Conservation (phyloP, 2,329 filamentous ascomycete genomes). For the Exophiala sp. region DNA sequence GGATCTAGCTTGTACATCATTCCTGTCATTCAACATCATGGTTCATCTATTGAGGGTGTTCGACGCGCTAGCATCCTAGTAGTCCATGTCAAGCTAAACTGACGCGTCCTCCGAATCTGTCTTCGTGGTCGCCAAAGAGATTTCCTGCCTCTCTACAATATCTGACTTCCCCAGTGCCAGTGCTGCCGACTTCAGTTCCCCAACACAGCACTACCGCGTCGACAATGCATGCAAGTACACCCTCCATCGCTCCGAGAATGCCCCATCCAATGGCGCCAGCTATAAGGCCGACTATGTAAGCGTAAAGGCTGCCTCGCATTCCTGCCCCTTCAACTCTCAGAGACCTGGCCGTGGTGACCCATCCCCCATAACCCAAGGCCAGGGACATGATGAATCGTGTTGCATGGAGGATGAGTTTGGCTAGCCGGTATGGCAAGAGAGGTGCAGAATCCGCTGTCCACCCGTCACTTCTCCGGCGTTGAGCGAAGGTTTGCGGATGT, state of each 20-base stretch:
- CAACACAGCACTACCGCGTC: slow-evolving; percentile 90
- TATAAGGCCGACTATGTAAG: slow-evolving; percentile 86
- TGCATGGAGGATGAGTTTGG: slow-evolving; percentile 85
- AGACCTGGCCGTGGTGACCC: slow-evolving; percentile 85
- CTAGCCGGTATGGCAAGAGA: slow-evolving; percentile 80
- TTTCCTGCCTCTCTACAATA: slow-evolving; percentile 90
- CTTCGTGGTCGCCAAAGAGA: slow-evolving; percentile 63
- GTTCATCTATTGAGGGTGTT: neutral
- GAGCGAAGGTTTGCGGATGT: slow-evolving; percentile 37
- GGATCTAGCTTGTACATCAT: neutral
- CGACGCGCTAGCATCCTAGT: neutral
- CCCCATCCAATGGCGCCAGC: slow-evolving; percentile 94
- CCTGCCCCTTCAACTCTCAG: slow-evolving; percentile 55
- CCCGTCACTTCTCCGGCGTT: slow-evolving; percentile 21
- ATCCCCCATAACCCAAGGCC: slow-evolving; percentile 87
- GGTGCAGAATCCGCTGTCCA: slow-evolving; percentile 40
- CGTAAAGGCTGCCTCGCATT: slow-evolving; percentile 77
- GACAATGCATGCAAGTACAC: slow-evolving; percentile 76
- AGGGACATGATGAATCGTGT: slow-evolving; percentile 87
- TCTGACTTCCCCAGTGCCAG: slow-evolving; percentile 56
- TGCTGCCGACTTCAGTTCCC: slow-evolving; percentile 74
- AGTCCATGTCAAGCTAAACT: slow-evolving; percentile 19
- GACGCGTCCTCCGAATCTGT: slow-evolving; percentile 17
- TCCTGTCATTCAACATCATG: slow-evolving; percentile 1
- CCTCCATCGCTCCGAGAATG: slow-evolving; percentile 83